Evolutionary conservation across 768 basidiomycete genomes (phyloP), one percentile per base, ranked within the genome.

Genomic region (Sistotremastrum suecicum): DNA sequence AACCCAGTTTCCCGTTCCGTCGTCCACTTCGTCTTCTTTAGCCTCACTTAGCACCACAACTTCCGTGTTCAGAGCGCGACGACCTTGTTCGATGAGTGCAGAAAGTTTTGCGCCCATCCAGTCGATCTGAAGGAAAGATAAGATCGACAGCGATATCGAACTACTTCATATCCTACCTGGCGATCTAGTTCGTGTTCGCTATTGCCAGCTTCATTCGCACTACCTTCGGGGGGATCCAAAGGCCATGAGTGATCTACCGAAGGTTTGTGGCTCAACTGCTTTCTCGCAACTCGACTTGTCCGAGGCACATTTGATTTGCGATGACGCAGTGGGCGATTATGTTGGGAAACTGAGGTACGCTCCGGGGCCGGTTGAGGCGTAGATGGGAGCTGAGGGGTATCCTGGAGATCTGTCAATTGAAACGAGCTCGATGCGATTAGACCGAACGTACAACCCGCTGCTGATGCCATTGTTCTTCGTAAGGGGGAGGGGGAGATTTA

Each of bases 31-130:
- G 48, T 86, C 84, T 52, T 84, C 82, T 46, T 77, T 67, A 3
- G 69, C 67, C 41, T 86, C 84, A 49, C 76, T 78, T 72, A 78
- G 75, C 3, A 86, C 75, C 6, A 89, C 85, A 10, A 90, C 69
- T 57, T 89, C 84, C n/a, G 72, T 66, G 9, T 72, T 75, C 5
- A 90, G 69, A 0, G 87, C 87, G 40, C 72, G 76, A 56, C 83
- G 78, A 10, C 87, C 87, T 54, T 89, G 77, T 54, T 78, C 75
- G 51, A 90, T 89, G 43, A 89, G 72, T 49, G 63, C 63, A 30
- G 74, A 60, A 32, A 90, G 71, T 51, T 74, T 76, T 50, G 74
- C 77, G 12, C 82, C 80, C 48, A 88, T 81, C 82, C 82, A 85
- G 53, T 85, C 82, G 81, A 88, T 87, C 71, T 86, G 54, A 40